A percentile compares a stretch with the other conserved stretches of the same genome.
Evolutionary conservation across 2,329 filamentous ascomycete species (phyloP).

Genomic region (Cladosporium sp.): DNA sequence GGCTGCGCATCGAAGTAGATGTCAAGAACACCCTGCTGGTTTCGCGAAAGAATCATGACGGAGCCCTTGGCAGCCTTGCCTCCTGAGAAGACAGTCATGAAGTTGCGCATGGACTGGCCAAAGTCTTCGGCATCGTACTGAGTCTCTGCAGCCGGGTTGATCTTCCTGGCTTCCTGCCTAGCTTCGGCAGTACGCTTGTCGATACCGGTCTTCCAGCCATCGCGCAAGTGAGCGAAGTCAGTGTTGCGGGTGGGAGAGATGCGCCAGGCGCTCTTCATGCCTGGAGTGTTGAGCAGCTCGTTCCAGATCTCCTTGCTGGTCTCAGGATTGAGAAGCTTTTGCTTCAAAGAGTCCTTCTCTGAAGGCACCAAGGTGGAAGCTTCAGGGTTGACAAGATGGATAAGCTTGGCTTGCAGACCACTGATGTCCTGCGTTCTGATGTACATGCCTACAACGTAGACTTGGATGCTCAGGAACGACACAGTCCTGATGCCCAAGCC

Average conservation of each 20-base stretch:
- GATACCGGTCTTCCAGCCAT: constrained; percentile 85
- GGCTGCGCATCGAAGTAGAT: constrained; percentile 60
- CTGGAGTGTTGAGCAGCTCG: constrained; percentile 60
- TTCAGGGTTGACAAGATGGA: constrained; percentile 68
- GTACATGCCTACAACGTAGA: constrained; percentile 93
- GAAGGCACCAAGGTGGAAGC: constrained; percentile 78
- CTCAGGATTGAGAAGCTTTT: constrained; percentile 64
- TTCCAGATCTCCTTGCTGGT: constrained; percentile 72
- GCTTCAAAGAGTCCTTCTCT: constrained; percentile 72
- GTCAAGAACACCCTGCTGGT: constrained; percentile 60
- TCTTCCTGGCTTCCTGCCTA: constrained; percentile 37
- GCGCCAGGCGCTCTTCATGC: constrained; percentile 72
- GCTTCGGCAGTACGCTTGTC: constrained; percentile 64
- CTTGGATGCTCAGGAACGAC: constrained; percentile 82
- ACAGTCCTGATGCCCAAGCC: constrained; percentile 86
- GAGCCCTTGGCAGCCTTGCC: constrained; percentile 73
- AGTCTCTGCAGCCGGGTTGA: constrained; percentile 28
- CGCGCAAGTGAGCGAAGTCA: constrained; percentile 86
- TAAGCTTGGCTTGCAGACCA: constrained; percentile 70
- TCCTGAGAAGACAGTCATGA: constrained; percentile 77
- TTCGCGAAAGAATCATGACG: constrained; percentile 69
- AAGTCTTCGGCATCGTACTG: constrained; percentile 71
- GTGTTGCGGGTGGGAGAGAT: constrained; percentile 90
- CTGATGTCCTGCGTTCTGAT: constrained; percentile 78
- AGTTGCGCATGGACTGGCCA: constrained; percentile 67